These are phyloP conservation scores for Hymenoscyphus fructigenus DNA, from an alignment of 2,329 filamentous ascomycete genomes.

Conservation along the genomic window DNA sequence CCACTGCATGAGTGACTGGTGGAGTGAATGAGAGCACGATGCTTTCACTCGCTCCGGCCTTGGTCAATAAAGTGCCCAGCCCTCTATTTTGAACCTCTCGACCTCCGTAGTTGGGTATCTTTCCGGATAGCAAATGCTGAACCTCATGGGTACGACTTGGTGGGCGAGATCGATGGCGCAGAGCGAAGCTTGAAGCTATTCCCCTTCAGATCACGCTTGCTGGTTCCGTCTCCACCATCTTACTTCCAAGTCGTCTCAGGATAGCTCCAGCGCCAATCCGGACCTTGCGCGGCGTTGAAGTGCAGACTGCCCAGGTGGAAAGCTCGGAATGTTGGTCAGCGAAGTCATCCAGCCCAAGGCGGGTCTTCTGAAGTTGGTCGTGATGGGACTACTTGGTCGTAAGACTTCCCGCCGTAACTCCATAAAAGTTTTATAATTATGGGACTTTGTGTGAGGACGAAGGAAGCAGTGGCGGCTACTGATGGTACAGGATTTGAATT, in stretches of 20 bases:
- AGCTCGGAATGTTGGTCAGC: constrained; percentile 25
- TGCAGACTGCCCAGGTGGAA: constrained; percentile 18
- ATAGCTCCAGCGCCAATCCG: constrained; percentile 21
- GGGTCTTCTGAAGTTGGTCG: constrained; percentile 6
- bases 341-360: constrained; percentile 20
- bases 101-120: background rate
- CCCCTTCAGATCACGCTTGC: constrained; percentile 23
- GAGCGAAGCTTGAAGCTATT: constrained; percentile 16
- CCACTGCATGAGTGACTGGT: background rate
- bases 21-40: background rate
- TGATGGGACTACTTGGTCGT: background rate
- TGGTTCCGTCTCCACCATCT: constrained; percentile 16
- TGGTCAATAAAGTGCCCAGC: background rate
- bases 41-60: constrained; percentile 1
- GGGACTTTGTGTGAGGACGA: constrained; percentile 1
- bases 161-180: constrained; percentile 2
- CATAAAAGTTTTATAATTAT: constrained; percentile 8
- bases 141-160: background rate
- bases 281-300: constrained; percentile 10
- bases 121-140: background rate
- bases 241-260: constrained; percentile 22
- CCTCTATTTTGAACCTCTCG: background rate
- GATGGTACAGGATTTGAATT: background rate
- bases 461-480: background rate
- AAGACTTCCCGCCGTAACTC: background rate